Percentiles rank a stretch among this genome's conserved stretches.
Evolutionary conservation across 176 grass and related monocot species (phyloP).

Genomic region (Puccinellia tenuiflora): DNA sequence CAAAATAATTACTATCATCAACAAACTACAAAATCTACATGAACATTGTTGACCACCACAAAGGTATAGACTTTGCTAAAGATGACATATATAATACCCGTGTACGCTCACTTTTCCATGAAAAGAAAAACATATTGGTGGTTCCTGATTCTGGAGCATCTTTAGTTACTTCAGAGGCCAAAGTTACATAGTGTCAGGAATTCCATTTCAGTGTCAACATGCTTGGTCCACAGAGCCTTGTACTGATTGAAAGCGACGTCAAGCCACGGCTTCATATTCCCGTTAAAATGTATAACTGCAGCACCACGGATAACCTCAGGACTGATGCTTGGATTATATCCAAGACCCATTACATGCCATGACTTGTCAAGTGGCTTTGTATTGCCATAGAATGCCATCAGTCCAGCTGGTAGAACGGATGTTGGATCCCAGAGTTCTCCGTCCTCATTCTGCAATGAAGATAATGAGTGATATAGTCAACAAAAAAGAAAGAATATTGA

Average conservation of each 20-base stretch:
- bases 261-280: conserved; percentile 88
- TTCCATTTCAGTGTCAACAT: conserved; percentile 84
- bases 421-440: conserved; percentile 52
- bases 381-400: conserved; percentile 63
- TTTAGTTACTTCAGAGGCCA: conserved; percentile 45
- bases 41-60: conserved; percentile 13
- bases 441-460: conserved; percentile 44
- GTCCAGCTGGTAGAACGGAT: conserved; percentile 46
- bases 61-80: conserved; percentile 2
- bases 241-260: conserved; percentile 78
- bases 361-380: conserved; percentile 57
- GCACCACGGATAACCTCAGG: conserved; percentile 35
- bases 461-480: not conserved
- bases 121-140: not conserved
- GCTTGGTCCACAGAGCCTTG: conserved; percentile 78
- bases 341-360: conserved; percentile 71
- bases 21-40: conserved; percentile 42
- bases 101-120: not conserved
- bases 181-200: conserved; percentile 83
- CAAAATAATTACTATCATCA: conserved; percentile 22
- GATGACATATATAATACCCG: not conserved
- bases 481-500: not conserved
- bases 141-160: not conserved
- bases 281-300: conserved; percentile 54
- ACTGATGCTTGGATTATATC: conserved; percentile 54